A percentile compares a stretch with the other conserved stretches of the same genome.
Evolutionary conservation across 257 asterid genomes (phyloP).

Genomic region (Plantago major): DNA sequence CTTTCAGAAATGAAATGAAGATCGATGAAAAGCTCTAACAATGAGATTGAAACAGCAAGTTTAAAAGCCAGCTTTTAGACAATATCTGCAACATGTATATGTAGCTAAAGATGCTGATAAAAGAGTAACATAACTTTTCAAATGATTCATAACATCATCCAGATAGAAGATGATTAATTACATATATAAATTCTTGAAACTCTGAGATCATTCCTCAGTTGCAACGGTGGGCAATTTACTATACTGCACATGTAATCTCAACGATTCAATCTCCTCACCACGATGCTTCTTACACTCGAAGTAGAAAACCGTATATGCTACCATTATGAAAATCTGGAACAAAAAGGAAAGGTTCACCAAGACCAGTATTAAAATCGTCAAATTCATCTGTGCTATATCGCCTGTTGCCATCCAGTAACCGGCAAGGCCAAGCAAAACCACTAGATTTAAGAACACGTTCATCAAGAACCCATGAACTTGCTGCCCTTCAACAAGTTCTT

Average conservation of each 20-base stretch:
- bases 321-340: constrained; percentile 19
- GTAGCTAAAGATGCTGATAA: too few relatives aligned
- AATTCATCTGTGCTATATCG: constrained; percentile 7
- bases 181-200: too few relatives aligned
- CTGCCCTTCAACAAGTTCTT: constrained; percentile 24
- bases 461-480: constrained; percentile 24
- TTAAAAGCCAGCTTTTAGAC: too few relatives aligned
- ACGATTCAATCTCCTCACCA: constrained; percentile 30
- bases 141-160: too few relatives aligned
- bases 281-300: constrained; percentile 29
- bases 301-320: constrained; percentile 26
- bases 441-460: constrained; percentile 7
- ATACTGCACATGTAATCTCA: constrained; percentile 10
- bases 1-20: too few relatives aligned
- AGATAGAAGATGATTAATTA: too few relatives aligned
- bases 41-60: too few relatives aligned
- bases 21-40: too few relatives aligned
- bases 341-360: constrained; percentile 16
- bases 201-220: neutral
- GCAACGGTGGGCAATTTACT: constrained; percentile 12
- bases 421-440: constrained; percentile 10
- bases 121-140: too few relatives aligned
- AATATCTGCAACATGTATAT: too few relatives aligned
- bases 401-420: constrained; percentile 14
- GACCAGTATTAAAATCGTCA: neutral